Evolutionary conservation across 2,329 filamentous ascomycete species (phyloP).

Genomic region (Dactylonectria macrodidyma): DNA sequence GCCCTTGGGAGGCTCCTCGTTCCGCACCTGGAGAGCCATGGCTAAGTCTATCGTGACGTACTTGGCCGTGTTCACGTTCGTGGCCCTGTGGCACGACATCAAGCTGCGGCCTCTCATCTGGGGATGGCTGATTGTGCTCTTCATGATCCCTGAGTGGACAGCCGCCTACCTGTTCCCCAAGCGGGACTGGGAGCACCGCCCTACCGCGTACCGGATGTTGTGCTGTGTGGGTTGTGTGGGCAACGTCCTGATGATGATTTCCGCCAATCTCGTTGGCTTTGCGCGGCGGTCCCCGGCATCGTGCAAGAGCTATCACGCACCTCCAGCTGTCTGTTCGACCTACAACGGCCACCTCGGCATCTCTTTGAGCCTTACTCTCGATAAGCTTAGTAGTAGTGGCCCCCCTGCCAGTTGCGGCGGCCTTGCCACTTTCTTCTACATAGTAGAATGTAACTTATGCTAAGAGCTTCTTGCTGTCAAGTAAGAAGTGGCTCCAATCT

Average conservation of each 20-base stretch:
- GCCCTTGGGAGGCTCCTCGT: conserved; percentile 82
- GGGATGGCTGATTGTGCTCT: conserved; percentile 96
- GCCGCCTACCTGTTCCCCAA: conserved; percentile 81
- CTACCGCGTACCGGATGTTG: conserved; percentile 83
- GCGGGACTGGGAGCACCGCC: conserved; percentile 77
- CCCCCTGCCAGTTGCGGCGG: too few species aligned
- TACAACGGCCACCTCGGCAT: too few species aligned
- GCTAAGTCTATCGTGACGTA: conserved; percentile 81
- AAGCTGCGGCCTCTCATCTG: conserved; percentile 91
- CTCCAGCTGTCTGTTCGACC: too few species aligned
- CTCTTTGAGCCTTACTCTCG: too few species aligned
- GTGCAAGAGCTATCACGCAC: too few species aligned
- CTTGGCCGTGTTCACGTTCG: conserved; percentile 92
- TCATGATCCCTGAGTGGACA: conserved; percentile 90
- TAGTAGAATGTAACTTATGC: too few species aligned
- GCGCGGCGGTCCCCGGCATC: conserved; percentile 58
- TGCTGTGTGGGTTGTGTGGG: conserved; percentile 85
- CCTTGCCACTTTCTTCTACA: too few species aligned
- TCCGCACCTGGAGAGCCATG: conserved; percentile 60
- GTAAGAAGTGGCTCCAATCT: too few species aligned
- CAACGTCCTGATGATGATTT: conserved; percentile 96
- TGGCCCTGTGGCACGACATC: conserved; percentile 98
- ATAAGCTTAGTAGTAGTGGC: too few species aligned
- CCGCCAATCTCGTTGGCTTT: conserved; percentile 94
- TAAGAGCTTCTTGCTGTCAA: too few species aligned